Base-by-base conservation (phyloP, 441 rosid species). In the Isatis lusitanica region DNA sequence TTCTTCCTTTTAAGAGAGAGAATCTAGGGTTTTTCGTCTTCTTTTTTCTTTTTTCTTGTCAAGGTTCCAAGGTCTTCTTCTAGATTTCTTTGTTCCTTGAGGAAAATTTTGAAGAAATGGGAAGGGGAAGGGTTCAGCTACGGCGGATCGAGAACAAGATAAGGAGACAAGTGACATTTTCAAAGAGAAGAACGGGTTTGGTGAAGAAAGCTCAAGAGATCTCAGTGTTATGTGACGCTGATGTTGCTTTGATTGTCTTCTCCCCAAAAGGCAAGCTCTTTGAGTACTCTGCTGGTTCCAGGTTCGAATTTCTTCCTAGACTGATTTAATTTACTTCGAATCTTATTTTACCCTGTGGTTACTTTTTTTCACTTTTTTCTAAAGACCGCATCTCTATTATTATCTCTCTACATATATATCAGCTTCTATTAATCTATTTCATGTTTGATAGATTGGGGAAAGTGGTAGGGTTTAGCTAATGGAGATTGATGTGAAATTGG, bases 111-210 rank as follows among this genome's bases (percentile, higher is more conserved):
- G 30, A 46, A 26, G 30, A 63, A 47, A 94, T 89, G 98, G 99
- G 97, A 21, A 87, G 99, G 51, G 99, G 99, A 73, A 89, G 98
- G 84, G 98, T 94, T 85, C 90, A 92, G 84, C 59, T 94, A 83
- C 81, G 83, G 87, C 90, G 90, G 87, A 92, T 94, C 85, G 99
- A 94, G 86, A 92, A 94, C 85, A 90, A 94, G 83, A 90, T 90
- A 57, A 92, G 94, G 69, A 76, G 99, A 56, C 99, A 94, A 68
- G 99, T 92, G 21, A 94, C 98, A 0, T 94, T 94, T 71, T 92
- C 99, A 0, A 94, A 94, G 81, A 76, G 99, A 13, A 82, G 98
- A 77, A 66, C 77, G 10, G 97, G 99, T 9, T 80, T 94, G 80
- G 70, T 88, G 40, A 94, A 94, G 94, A 94, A 94, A 80, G 94